A percentile compares a stretch with the other conserved stretches of the same genome.
Evolutionary conservation across 2,329 filamentous ascomycete species (phyloP).

Genomic region (Neocatenulostroma microsporum): DNA sequence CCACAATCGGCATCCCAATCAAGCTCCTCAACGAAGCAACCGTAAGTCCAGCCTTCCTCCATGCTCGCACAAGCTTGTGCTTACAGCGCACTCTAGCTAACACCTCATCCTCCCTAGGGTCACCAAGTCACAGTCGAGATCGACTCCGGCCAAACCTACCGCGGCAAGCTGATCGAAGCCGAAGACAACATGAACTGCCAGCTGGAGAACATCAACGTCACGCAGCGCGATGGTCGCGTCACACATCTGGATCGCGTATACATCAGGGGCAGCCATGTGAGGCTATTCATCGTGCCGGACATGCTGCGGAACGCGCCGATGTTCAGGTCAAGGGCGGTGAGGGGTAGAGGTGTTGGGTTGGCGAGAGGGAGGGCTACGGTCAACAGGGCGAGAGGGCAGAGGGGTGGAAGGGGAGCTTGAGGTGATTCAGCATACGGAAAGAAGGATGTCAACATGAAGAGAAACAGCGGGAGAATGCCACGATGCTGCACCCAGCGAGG

Average conservation of each 20-base stretch:
- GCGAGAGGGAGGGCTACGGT: conserved; percentile 94
- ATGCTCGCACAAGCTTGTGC: conserved; percentile 18
- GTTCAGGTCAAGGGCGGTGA: conserved; percentile 87
- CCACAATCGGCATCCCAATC: conserved; percentile 97
- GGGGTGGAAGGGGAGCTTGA: conserved; percentile 29
- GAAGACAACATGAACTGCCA: conserved; percentile 99
- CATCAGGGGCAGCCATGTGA: conserved; percentile 92
- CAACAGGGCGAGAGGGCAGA: conserved; percentile 68
- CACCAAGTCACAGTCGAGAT: conserved; percentile 98
- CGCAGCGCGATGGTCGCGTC: conserved; percentile 92
- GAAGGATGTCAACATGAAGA: too few species aligned
- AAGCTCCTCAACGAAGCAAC: conserved; percentile 98
- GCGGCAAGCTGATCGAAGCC: conserved; percentile 94
- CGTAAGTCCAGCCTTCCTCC: conserved; percentile 49
- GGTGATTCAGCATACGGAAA: too few species aligned
- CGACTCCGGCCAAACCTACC: conserved; percentile 84
- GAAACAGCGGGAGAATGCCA: too few species aligned
- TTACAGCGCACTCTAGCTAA: conserved; percentile 24
- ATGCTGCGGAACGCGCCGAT: conserved; percentile 98
- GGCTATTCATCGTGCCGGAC: conserved; percentile 98
- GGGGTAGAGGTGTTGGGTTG: conserved; percentile 89
- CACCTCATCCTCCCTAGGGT: conserved; percentile 57
- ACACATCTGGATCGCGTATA: conserved; percentile 98
- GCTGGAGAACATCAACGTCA: conserved; percentile 97
- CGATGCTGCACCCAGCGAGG: too few species aligned